phyloP scores from a whole-genome alignment of 225 moss, liverwort and hornwort species.

The Takakia lepidozioides region DNA sequence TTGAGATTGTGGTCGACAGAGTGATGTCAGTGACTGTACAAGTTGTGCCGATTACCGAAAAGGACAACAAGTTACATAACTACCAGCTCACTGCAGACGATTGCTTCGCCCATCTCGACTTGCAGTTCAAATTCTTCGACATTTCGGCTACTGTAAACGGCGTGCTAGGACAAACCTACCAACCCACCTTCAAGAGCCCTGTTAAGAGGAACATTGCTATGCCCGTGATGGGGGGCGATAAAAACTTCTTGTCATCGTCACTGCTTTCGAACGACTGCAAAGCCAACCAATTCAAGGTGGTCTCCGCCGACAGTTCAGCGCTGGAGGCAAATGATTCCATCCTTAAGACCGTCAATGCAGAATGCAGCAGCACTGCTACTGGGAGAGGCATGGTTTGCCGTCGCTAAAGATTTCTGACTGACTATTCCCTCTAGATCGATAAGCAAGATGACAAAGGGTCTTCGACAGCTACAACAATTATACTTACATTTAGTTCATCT shows the following conservation, averaged over 20 bases:
- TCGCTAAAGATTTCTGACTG: too few relatives aligned
- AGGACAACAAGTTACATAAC: conserved; percentile 40
- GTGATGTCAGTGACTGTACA: conserved; percentile 25
- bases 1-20: conserved; percentile 20
- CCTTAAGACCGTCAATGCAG: neutral
- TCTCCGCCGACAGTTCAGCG: neutral
- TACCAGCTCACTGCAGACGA: conserved; percentile 36
- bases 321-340: neutral
- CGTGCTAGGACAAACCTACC: conserved; percentile 56
- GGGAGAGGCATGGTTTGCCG: conserved; percentile 1
- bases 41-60: conserved; percentile 39
- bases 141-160: conserved; percentile 46
- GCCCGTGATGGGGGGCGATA: conserved; percentile 45
- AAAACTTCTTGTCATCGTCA: conserved; percentile 30
- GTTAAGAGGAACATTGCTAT: conserved; percentile 38
- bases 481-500: neutral
- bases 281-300: conserved; percentile 16
- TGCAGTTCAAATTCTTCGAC: conserved; percentile 46
- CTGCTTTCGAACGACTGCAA: conserved; percentile 35
- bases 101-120: conserved; percentile 48
- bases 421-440: too few relatives aligned
- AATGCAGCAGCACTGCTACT: conserved; percentile 3
- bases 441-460: too few relatives aligned
- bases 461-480: neutral
- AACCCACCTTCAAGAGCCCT: conserved; percentile 29